Evolutionary conservation across 176 grass and related monocot genomes (phyloP).

Genomic region (Oryza glumipatula): DNA sequence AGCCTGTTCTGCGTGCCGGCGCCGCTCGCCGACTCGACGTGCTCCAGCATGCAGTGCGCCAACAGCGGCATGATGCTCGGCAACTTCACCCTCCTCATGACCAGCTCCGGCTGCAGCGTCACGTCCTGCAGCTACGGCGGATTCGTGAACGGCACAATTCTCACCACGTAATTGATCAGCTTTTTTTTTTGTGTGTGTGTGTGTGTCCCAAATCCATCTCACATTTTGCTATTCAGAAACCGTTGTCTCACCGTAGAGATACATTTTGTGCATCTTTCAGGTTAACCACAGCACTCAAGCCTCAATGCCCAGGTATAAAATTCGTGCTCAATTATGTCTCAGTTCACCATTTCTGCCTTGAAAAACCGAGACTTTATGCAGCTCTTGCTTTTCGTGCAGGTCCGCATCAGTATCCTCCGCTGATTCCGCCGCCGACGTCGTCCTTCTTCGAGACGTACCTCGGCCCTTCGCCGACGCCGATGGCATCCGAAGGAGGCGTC

Average conservation of each 20-base stretch:
- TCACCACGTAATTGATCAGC: constrained; percentile 50
- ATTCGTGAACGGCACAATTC: constrained; percentile 69
- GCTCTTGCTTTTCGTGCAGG: constrained; percentile 31
- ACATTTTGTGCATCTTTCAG: constrained; percentile 38
- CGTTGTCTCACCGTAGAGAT: no score
- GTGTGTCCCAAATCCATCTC: neutral
- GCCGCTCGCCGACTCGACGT: constrained; percentile 62
- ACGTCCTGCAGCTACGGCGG: constrained; percentile 86
- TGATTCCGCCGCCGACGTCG: constrained; percentile 65
- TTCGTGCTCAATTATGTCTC: no score
- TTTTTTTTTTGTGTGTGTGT: no score
- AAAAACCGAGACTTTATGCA: neutral
- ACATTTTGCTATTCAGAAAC: neutral
- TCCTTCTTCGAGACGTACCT: constrained; percentile 68
- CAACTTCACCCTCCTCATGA: constrained; percentile 60
- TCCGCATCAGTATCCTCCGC: constrained; percentile 59
- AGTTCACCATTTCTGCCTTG: neutral
- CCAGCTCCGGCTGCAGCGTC: constrained; percentile 75
- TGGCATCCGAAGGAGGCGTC: constrained; percentile 47
- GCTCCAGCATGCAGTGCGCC: constrained; percentile 87
- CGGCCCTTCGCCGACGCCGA: constrained; percentile 56
- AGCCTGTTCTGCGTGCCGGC: constrained; percentile 89
- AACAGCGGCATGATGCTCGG: constrained; percentile 77
- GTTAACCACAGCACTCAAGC: constrained; percentile 65
- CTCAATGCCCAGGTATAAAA: constrained; percentile 70